Evolutionary conservation across 768 basidiomycete genomes (phyloP), one percentile per base, ranked within the genome.

Genomic region (Psilocybe cyanescens): DNA sequence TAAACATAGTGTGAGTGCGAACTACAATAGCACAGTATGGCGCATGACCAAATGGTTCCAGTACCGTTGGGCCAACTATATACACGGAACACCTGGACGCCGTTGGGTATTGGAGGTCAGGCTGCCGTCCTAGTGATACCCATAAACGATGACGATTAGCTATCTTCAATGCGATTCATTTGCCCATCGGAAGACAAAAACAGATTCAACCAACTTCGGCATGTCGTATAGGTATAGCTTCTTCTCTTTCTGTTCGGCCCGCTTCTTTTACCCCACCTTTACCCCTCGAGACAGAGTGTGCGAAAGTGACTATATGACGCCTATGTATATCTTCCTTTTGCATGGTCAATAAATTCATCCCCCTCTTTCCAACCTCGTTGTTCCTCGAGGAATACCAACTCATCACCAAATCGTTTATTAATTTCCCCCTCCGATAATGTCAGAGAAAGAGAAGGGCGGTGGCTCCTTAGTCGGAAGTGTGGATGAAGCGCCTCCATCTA

Each of bases 391-490:
- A 6, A 44, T 14, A 14, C 14, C 41, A 44, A 44, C 41, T n/a
- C 11, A 44, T 44, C 41, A 4, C 11, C 14, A 44, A 16, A 44
- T 12, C 14, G 6, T 44, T 16, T 44, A 11, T 44, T 16, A 8
- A 4, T 14, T 44, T 44, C 31, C 11, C 9, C 37, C 9, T 28
- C 30, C 44, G 48, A 11, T n/a, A 24, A 68, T 68, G 67, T 60
- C 65, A 39, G 65, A 68, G 33, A 65, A 64, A 44, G 65, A 66
- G 47, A 65, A 66, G 37, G 54, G 44, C 17, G 30, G 45, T 14
- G 48, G 33, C 7, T 65, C 60, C 0, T n/a, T 57, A 12, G 35
- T 33, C 17, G 59, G 55, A 14, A 61, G 48, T 31, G 46, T 33
- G 16, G 47, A 56, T 28, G 58, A 59, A 28, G 45, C 48, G 12